Evolutionary conservation across 2,329 filamentous ascomycete species (phyloP).

Genomic region (Drechslera avenae): DNA sequence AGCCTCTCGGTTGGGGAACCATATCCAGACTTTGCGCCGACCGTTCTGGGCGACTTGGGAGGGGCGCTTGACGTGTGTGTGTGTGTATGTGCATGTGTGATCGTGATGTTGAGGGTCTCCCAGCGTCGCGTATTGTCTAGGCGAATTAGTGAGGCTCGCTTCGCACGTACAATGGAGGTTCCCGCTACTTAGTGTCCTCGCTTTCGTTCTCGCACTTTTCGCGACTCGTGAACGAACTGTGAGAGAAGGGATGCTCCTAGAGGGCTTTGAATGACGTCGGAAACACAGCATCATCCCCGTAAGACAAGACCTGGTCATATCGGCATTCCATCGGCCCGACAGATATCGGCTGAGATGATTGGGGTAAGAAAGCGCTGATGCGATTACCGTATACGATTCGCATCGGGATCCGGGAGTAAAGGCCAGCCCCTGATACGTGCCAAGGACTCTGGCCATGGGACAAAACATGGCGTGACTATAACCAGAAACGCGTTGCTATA

Average conservation of each 20-base stretch:
- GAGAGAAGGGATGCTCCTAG: background rate
- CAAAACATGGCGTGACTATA: slow-evolving; percentile 19
- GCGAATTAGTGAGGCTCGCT: slow-evolving; percentile 5
- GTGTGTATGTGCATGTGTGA: no score
- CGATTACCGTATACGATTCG: background rate
- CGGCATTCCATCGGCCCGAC: background rate
- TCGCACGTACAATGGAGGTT: background rate
- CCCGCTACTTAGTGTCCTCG: background rate
- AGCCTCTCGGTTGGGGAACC: slow-evolving; percentile 17
- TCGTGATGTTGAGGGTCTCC: slow-evolving; percentile 7
- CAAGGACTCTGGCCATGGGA: background rate
- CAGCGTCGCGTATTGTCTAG: slow-evolving; percentile 2
- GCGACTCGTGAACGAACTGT: background rate
- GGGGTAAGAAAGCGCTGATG: slow-evolving; percentile 1
- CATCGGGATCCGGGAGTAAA: background rate
- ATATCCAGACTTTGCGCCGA: slow-evolving; percentile 21
- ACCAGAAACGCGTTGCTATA: slow-evolving; percentile 21
- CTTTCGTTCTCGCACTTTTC: background rate
- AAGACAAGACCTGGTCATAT: background rate
- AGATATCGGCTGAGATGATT: background rate
- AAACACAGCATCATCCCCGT: background rate
- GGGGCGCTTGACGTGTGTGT: no score
- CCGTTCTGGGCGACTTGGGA: background rate
- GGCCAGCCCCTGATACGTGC: background rate
- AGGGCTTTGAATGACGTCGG: background rate